Evolutionary conservation across 202 grass and related monocot genomes (phyloP), one percentile per base, ranked within the genome.

Genomic region (Saccharum hybrid): DNA sequence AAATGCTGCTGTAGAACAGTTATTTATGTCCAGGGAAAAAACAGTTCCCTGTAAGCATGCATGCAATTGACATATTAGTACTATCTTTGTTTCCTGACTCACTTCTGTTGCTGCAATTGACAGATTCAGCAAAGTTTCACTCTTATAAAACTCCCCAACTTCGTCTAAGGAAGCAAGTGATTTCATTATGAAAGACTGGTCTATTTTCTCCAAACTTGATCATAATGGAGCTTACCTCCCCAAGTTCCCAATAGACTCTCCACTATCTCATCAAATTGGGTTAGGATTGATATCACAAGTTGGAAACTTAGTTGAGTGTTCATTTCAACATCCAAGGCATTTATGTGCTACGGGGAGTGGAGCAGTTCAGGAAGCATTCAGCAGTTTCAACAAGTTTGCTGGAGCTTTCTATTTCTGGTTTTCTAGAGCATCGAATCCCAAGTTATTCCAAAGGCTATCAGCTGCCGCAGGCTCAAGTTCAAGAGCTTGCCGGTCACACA

Each of bases 331-430:
- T 31, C 83, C 82, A 0, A 88, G 69, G 42, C 88, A 89, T 62
- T 31, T 92, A 68, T 91, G 82, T 81, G 75, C 83, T 28, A 78
- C 89, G 49, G 91, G 91, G 70, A 94, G 40, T 71, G 75, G 91
- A 64, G 88, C 88, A 33, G 37, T 99, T 79, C 93, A 89, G 56
- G 93, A 96, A 85, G 77, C 86, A 23, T 91, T 94, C 54, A 51
- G 62, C 76, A 79, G 61, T 70, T 81, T 99, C 71, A 89, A 91
- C 83, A 99, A 91, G 87, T 90, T 94, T 87, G 69, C 90, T 59
- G 86, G 93, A 75, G 90, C 89, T 62, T 82, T 96, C 54, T 96
- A 90, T 87, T 78, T 99, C 74, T 88, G 89, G 81, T 64, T 98
- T 82, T 92, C 85, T 52, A 94, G 85, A 84, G 86, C 88, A 59